Base-by-base conservation (phyloP, 805 yeast genomes). In the Candida ulmi region DNA sequence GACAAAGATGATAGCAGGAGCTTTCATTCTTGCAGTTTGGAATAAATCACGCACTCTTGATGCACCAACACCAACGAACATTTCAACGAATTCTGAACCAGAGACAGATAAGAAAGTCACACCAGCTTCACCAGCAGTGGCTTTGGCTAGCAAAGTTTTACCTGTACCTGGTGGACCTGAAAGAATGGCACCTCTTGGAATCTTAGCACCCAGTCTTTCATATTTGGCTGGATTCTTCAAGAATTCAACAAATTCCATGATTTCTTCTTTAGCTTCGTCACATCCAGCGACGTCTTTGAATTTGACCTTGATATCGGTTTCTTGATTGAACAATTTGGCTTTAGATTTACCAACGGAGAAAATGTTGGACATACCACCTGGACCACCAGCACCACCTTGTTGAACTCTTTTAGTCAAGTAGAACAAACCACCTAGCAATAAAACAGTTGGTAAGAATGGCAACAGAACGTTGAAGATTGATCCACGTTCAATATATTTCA, bases 161-260 rank as follows among this genome's bases (percentile, higher is more conserved):
- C 97, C 97, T 3, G 97, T 88, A 69, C 97, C 97, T 32, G 97
- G 97, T 15, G 96, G 95, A 49, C 97, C 97, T 11, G 95, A 83
- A 37, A 88, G 66, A 48, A 88, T 85, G 7, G 96, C 97, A 59
- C 97, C 97, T 60, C 96, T 74, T 39, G 97, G 97, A 46, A 88
- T 88, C 61, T 88, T 86, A 11, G 96, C 97, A 34, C 97, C 97
- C 41, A 88, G 69, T 45, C 73, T 78, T 62, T 88, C 95, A 63
- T 87, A 88, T 59, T 86, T 85, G 36, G 69, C 65, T 9, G 97
- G 96, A 44, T 86, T 75, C 61, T 87, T 88, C 62, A 88, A 72
- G 56, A 88, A 88, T 58, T 81, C 79, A 39, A 88, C 97, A 68
- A 88, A 88, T 63, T 88, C 97, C 95, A 88, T 85, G 49, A 88